A percentile compares a stretch with the other conserved stretches of the same genome.
Evolutionary conservation across 2,329 filamentous ascomycete genomes (phyloP).

Genomic region (Claviceps sp.): DNA sequence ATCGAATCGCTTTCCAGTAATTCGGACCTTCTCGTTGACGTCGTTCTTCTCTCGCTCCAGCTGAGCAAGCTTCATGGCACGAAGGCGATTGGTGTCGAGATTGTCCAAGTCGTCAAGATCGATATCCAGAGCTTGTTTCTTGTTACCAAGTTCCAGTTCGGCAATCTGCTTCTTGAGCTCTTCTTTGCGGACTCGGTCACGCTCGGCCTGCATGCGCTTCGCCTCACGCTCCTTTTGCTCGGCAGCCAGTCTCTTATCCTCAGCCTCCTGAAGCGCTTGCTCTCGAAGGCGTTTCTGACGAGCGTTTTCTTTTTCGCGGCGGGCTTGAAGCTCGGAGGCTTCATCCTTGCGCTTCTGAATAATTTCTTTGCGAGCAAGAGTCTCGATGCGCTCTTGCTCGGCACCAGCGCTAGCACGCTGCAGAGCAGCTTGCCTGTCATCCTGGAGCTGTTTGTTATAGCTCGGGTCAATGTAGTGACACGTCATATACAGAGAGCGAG

Average conservation of each 20-base stretch:
- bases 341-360: constrained; percentile 97
- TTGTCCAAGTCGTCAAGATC: constrained; percentile 72
- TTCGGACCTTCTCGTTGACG: constrained; percentile 76
- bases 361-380: constrained; percentile 70
- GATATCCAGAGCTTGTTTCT: constrained; percentile 56
- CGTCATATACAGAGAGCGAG: constrained; percentile 81
- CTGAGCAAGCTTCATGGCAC: constrained; percentile 87
- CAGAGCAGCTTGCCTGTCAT: constrained; percentile 68
- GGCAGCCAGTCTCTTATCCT: constrained; percentile 76
- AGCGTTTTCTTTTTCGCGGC: constrained; percentile 85
- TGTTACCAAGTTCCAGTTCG: constrained; percentile 70
- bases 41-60: constrained; percentile 98
- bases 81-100: constrained; percentile 78
- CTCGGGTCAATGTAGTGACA: constrained; percentile 91
- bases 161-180: constrained; percentile 87
- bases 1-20: constrained; percentile 91
- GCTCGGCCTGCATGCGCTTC: constrained; percentile 73
- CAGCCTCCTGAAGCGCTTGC: constrained; percentile 78
- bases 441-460: constrained; percentile 69
- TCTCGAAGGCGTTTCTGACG: constrained; percentile 75
- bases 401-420: constrained; percentile 73
- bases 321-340: constrained; percentile 75
- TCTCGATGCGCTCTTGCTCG: constrained; percentile 82
- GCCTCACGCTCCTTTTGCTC: constrained; percentile 86
- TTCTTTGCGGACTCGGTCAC: constrained; percentile 79